Base-by-base conservation (phyloP, 805 yeast species). In the Yarrowia phangngaensis region DNA sequence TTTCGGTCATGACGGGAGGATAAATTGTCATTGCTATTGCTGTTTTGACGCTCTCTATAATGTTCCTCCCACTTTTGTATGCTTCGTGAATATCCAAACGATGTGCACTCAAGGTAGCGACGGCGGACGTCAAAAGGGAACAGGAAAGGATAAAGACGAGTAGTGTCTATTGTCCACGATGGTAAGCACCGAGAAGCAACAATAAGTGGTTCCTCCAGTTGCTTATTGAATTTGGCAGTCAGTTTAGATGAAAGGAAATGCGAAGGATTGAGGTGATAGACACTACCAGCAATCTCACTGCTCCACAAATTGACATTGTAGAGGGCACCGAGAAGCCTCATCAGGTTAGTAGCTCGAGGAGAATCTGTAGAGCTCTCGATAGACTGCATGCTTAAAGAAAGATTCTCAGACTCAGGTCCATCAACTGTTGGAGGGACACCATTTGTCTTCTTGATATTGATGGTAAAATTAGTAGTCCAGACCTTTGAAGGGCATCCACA, bases 131-230 rank as follows among this genome's bases (percentile, higher is more conserved):
- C 92, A 33, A 90, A 67, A 0, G 97, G 95, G 59, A 86, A 86
- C 34, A 90, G 60, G 57, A 90, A 90, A 9, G 95, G 86, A 57
- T 74, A 87, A 14, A 76, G 72, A 48, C 81, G 72, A 0, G 95
- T 79, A n/a, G 87, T 66, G 52, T 76, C 74, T 26, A 84, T 74
- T 15, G 82, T 74, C 97, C 97, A 90, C 6, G 75, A 76, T 0
- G 97, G 97, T 30, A 90, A 62, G 2, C 84, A 75, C 0, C 90
- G 92, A 61, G 95, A 79, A 0, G 94, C 90, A 20, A 90, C 90
- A 13, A 88, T 73, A 48, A 89, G 67, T 0, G 95, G 92, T 54
- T 90, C 97, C 57, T 89, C 96, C 32, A 90, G 64, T 64, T 89
- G 97, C 40, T 94, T 70, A 51, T 84, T 82, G 48, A 92, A 68